Conservation (phyloP, 345 rosid species). For the Toxicodendron radicans region DNA sequence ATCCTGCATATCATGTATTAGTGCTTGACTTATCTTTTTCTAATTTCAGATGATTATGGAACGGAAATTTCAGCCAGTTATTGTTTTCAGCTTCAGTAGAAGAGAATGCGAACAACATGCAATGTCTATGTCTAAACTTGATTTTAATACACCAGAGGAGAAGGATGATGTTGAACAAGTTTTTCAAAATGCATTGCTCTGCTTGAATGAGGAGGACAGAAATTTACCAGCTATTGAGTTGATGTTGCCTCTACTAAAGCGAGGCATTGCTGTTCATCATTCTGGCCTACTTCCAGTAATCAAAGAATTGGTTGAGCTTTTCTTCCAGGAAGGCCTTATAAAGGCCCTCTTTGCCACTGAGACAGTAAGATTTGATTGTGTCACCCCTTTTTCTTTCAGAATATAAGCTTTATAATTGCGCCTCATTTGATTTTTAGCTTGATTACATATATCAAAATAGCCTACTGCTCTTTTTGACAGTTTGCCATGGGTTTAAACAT, state of each 20-base stretch:
- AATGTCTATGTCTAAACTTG: constrained; percentile 96
- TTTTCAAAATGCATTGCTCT: constrained; percentile 73
- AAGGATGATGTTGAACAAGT: constrained; percentile 77
- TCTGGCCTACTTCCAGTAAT: constrained; percentile 99
- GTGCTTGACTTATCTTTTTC: constrained; percentile 11
- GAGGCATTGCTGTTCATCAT: constrained; percentile 98
- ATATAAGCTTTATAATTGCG: background rate
- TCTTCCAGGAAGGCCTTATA: constrained; percentile 99
- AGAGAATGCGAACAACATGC: constrained; percentile 99
- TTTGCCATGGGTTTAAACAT: constrained; percentile 99
- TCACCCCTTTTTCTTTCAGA: constrained; percentile 13
- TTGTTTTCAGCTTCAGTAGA: constrained; percentile 98
- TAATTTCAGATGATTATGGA: constrained; percentile 92
- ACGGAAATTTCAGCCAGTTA: constrained; percentile 88
- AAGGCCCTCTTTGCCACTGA: constrained; percentile 98
- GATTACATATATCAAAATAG: constrained; percentile 5
- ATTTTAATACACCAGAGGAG: constrained; percentile 88
- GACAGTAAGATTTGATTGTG: constrained; percentile 61
- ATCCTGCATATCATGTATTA: background rate
- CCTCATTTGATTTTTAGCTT: background rate
- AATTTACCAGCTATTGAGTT: constrained; percentile 90
- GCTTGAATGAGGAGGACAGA: constrained; percentile 96
- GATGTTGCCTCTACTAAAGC: constrained; percentile 94
- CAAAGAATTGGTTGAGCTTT: constrained; percentile 97
- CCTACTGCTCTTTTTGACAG: constrained; percentile 39